Base-by-base conservation (phyloP, 305 asterid genomes). In the Fraxinus sp. region DNA sequence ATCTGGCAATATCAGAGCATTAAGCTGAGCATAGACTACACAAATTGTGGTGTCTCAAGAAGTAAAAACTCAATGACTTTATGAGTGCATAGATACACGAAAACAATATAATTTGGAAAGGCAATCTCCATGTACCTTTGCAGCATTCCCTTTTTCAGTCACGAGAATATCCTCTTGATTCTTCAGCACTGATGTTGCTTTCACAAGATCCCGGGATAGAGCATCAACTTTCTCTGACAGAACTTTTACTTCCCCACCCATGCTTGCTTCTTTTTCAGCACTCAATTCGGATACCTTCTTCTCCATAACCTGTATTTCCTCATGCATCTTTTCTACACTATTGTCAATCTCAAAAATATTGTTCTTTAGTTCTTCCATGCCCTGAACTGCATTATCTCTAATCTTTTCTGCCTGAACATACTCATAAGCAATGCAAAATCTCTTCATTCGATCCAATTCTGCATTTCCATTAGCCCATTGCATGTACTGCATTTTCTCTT, bases 401-500 rank as follows among this genome's bases (percentile, higher is more conserved):
- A 93, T 81, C 86, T 86, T 88, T 85, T 94, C 98, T 73, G 98
- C 98, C 85, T 92, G 90, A 77, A 92, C 97, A 85, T 90, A 96
- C 78, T 96, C 99, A 88, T 88, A 93, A 41, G 99, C 98, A 86
- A 94, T 89, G 88, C 98, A 94, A 88, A 91, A 96, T 84, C 99
- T 90, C 88, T 89, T 94, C 39, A 96, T 94, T 49, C 98, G 90
- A 87, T 96, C 99, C 91, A 96, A 79, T 70, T 96, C 97, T 2
- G 98, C 97, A 88, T 92, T 96, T 77, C 98, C 98, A 66, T 91
- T 90, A 37, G 99, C 95, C 99, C 99, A 96, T 89, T 96, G 99
- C 97, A 91, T 93, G 89, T 93, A 94, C 87, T 96, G 99, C 94
- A 90, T 91, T 92, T 93, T 91, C 91, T 96, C 98, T 87, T 93